These are phyloP conservation scores for Cicer cuneatum DNA, from an alignment of 306 rosid species.

Conservation along the genomic window DNA sequence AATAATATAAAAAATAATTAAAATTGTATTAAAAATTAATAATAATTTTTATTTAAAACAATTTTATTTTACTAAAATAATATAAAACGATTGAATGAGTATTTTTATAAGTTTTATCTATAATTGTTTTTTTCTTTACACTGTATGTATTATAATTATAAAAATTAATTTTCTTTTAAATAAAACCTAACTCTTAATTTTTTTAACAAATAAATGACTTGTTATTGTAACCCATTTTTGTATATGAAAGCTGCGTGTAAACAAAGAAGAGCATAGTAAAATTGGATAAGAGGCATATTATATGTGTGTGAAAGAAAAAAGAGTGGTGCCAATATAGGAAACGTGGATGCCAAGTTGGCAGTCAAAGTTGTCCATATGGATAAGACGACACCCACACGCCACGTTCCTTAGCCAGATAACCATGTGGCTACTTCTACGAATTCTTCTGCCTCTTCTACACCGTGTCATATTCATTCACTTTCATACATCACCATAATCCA, in stretches of 20 bases:
- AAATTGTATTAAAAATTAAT: too few species aligned
- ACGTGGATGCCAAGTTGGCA: constrained; percentile 49
- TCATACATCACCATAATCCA: neutral
- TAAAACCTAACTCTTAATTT: too few species aligned
- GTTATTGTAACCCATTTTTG: neutral
- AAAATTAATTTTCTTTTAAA: too few species aligned
- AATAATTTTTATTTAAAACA: too few species aligned
- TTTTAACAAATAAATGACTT: too few species aligned
- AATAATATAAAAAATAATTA: too few species aligned
- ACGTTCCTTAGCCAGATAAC: constrained; percentile 40
- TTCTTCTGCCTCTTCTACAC: neutral
- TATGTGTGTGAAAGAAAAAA: neutral
- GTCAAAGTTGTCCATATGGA: constrained; percentile 40
- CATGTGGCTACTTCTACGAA: constrained; percentile 45
- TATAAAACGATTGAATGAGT: too few species aligned
- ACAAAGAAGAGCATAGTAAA: neutral
- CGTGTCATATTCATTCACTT: neutral
- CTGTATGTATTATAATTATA: too few species aligned
- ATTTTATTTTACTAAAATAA: too few species aligned
- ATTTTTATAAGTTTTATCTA: too few species aligned
- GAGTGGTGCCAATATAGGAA: neutral
- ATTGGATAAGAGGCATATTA: neutral
- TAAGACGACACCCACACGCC: constrained; percentile 56
- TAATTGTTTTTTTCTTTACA: too few species aligned
- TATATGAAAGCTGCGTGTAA: constrained; percentile 9